Evolutionary conservation across 176 grass and related monocot species (phyloP).

Genomic region (Chloris gayana): DNA sequence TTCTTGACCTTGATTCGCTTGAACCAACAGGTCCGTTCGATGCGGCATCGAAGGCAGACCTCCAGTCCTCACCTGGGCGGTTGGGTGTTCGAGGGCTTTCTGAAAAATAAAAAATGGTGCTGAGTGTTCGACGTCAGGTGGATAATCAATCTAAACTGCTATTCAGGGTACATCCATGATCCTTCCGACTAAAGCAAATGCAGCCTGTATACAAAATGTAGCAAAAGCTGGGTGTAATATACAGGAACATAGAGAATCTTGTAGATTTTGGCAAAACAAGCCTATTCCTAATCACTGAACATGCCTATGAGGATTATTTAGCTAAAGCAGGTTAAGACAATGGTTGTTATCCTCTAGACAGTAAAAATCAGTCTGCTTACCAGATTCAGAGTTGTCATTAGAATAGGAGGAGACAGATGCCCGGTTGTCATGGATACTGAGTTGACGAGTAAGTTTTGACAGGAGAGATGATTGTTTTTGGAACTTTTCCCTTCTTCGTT

Average conservation of each 20-base stretch:
- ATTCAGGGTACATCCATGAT: background rate
- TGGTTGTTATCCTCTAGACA: background rate
- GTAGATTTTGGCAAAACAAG: background rate
- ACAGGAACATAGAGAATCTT: background rate
- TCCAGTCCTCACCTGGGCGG: slow-evolving; percentile 85
- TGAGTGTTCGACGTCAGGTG: background rate
- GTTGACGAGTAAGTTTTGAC: slow-evolving; percentile 93
- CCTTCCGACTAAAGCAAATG: too few relatives aligned
- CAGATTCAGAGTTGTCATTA: slow-evolving; percentile 51
- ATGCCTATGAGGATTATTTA: background rate
- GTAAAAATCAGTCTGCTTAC: slow-evolving; percentile 38
- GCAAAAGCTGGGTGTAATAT: background rate
- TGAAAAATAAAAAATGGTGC: slow-evolving; percentile 40
- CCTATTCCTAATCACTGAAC: background rate
- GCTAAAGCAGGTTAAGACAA: background rate
- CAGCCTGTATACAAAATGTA: background rate
- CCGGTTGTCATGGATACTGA: slow-evolving; percentile 87
- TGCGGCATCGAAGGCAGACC: slow-evolving; percentile 75
- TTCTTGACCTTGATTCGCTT: slow-evolving; percentile 70
- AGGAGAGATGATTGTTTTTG: slow-evolving; percentile 89
- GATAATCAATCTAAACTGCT: slow-evolving; percentile 20
- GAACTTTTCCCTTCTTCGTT: slow-evolving; percentile 72
- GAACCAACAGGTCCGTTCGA: slow-evolving; percentile 48
- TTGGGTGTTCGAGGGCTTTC: slow-evolving; percentile 61
- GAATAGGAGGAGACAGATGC: slow-evolving; percentile 65